Base-by-base conservation (phyloP, 108 stramenopile genomes). In the Bacterosira constricta region DNA sequence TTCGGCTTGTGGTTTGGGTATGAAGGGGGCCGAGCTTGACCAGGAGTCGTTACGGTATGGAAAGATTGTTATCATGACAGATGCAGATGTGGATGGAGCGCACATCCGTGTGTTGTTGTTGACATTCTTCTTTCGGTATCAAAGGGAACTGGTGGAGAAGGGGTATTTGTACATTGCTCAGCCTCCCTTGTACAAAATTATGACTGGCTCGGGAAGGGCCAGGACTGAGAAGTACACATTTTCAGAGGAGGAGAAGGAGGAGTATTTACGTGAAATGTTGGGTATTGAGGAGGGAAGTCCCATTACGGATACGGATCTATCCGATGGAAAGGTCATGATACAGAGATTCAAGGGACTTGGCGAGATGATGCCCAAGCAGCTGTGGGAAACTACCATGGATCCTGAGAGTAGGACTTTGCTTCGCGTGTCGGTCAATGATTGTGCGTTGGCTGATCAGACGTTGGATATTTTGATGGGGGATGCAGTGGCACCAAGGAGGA, bases 341-440 rank as follows among this genome's bases (percentile, higher is more conserved):
- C 89, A 93, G 69, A 64, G 89, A 25, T 90, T 93, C 81, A 93
- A 97, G 78, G 97, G 97, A 9, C 64, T 97, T 20, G 97, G 97
- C 8, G 97, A 97, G 75, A 97, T 97, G 97, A 97, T 97, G 97
- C 95, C 97, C 18, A 71, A 88, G 55, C 94, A 97, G 73, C 82
- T 97, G 52, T 97, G 97, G 97, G 80, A 90, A 11, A 97, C 97
- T 20, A 97, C 97, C 1, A 97, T 97, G 97, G 86, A 97, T 75
- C 96, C 97, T 7, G 82, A 85, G 37, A 79, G 38, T 25, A 77
- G 97, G 30, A 87, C 86, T 23, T 68, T 97, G 81, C 77, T 95
- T 27, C 77, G 85, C 54, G 96, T 97, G 20, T 89, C 90, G 18
- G 89, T 95, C 23, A 86, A 92, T 15, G 97, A 97, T 81, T 92